A percentile compares a stretch with the other conserved stretches of the same genome.
Conservation (phyloP, 805 yeast species). For the Candida piceae region DNA sequence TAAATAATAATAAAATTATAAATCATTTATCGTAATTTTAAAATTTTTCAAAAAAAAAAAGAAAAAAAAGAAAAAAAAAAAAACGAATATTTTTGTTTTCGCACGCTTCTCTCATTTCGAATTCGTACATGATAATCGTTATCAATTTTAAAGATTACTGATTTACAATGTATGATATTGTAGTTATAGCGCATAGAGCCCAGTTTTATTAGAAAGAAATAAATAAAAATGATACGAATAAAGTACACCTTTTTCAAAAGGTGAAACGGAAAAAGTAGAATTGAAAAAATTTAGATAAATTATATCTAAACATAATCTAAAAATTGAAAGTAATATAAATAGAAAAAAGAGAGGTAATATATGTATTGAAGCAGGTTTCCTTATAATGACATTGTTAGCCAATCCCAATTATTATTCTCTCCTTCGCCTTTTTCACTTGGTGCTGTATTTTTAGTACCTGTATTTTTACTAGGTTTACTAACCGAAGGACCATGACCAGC, state of each 20-base stretch:
- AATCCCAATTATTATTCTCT: constrained; percentile 35
- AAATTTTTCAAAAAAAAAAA: neutral
- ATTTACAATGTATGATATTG: too few relatives aligned
- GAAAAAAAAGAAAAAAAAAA: neutral
- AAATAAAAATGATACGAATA: too few relatives aligned
- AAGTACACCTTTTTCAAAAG: too few relatives aligned
- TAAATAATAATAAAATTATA: too few relatives aligned
- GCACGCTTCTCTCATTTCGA: neutral
- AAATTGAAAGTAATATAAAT: neutral
- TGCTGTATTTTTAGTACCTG: constrained; percentile 1
- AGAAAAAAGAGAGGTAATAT: neutral
- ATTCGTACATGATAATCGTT: too few relatives aligned
- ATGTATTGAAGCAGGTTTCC: neutral
- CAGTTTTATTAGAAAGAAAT: too few relatives aligned
- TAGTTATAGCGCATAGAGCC: too few relatives aligned
- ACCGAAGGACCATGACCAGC: neutral
- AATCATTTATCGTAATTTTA: too few relatives aligned
- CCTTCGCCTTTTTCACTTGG: constrained; percentile 7
- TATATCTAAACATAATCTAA: too few relatives aligned
- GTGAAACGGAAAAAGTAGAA: too few relatives aligned
- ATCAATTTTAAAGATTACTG: too few relatives aligned
- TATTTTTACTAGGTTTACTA: neutral
- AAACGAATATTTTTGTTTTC: neutral
- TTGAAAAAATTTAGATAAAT: too few relatives aligned
- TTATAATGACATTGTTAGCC: constrained; percentile 41